Percentiles rank a stretch among this genome's conserved stretches.
These are phyloP conservation scores for Termitomyces sp. DNA, from an alignment of 768 basidiomycete genomes.

Conservation along the genomic window DNA sequence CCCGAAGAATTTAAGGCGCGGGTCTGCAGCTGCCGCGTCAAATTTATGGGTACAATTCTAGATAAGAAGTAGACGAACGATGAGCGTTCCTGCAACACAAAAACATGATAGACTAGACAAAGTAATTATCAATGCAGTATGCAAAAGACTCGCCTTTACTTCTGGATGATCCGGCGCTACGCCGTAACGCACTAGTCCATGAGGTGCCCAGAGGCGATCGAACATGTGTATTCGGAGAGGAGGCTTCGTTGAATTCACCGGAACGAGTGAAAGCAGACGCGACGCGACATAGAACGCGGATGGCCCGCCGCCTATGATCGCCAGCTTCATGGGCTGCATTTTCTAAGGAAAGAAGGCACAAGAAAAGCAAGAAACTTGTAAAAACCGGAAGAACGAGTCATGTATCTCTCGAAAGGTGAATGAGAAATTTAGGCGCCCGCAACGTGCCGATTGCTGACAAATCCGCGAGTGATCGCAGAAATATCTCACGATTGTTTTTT, in stretches of 20 bases:
- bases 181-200: constrained; percentile 92
- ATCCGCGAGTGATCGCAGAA: not conserved
- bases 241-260: constrained; percentile 15
- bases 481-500: too few species aligned
- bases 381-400: not conserved
- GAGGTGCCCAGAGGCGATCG: constrained; percentile 91
- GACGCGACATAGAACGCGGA: constrained; percentile 96
- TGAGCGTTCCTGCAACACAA: not conserved
- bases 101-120: not conserved
- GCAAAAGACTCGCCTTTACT: constrained; percentile 66
- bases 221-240: constrained; percentile 73
- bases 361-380: not conserved
- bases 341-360: not conserved
- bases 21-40: constrained; percentile 73
- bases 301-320: constrained; percentile 91
- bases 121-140: not conserved
- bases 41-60: constrained; percentile 98
- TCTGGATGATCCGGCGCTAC: constrained; percentile 99
- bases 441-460: not conserved
- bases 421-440: not conserved
- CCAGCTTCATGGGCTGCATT: constrained; percentile 58
- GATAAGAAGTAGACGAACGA: not conserved
- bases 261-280: constrained; percentile 66
- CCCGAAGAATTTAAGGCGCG: constrained; percentile 86
- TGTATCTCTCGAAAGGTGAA: not conserved